phyloP scores from a whole-genome alignment of 2,329 filamentous ascomycete species.

The Westerdykella sp. region DNA sequence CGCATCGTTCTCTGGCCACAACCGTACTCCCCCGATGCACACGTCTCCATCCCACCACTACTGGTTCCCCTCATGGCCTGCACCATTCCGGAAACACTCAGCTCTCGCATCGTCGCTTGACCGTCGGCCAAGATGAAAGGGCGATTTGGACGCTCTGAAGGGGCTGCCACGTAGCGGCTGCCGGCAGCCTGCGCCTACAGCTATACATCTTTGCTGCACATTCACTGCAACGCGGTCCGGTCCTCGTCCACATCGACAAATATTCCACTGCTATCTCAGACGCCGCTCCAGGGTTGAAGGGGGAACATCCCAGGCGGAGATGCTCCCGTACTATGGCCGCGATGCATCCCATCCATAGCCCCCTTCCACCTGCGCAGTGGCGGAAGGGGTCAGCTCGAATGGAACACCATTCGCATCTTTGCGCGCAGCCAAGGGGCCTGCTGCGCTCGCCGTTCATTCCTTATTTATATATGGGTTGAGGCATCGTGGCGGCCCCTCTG shows the following conservation, averaged over 20 bases:
- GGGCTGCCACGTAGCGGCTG: conserved; percentile 22
- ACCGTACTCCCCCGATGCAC: conserved; percentile 20
- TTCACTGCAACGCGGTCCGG: conserved; percentile 20
- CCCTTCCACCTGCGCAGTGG: conserved; percentile 16
- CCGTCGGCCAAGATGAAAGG: conserved; percentile 12
- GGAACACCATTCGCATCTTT: conserved; percentile 17
- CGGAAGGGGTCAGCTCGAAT: conserved; percentile 25
- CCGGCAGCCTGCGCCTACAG: conserved; percentile 20
- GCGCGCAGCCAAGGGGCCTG: conserved; percentile 20
- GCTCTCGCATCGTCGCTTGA: conserved; percentile 11
- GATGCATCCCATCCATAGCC: conserved; percentile 16
- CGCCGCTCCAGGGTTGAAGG: conserved; percentile 16
- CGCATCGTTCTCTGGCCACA: conserved; percentile 18
- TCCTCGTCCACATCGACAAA: conserved; percentile 21
- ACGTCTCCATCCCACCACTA: conserved; percentile 21
- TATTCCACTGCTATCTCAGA: conserved; percentile 20
- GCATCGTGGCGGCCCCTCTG: neutral
- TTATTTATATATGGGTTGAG: conserved; percentile 14
- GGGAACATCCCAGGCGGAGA: conserved; percentile 17
- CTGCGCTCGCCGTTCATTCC: conserved; percentile 8
- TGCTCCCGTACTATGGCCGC: conserved; percentile 19
- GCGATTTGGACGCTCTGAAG: conserved; percentile 11
- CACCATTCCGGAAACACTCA: conserved; percentile 18
- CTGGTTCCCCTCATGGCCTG: conserved; percentile 18
- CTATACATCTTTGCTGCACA: conserved; percentile 17